phyloP scores from a whole-genome alignment of 83 land plant genomes.

The Thuja plicata region DNA sequence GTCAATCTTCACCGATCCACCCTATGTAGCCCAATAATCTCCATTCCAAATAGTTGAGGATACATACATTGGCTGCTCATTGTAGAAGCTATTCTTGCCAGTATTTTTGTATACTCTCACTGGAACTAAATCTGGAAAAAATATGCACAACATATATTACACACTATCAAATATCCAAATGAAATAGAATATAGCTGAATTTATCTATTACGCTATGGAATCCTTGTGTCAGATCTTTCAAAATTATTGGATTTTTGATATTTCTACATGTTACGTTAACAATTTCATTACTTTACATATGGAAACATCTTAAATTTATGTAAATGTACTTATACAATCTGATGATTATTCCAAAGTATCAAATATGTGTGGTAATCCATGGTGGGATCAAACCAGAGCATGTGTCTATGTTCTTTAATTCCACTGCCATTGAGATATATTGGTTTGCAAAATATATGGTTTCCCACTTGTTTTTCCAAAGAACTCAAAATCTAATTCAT shows the following conservation, averaged over 20 bases:
- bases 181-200: no score
- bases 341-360: slow-evolving; percentile 32
- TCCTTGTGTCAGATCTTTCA: no score
- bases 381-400: slow-evolving; percentile 30
- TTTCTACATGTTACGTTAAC: no score
- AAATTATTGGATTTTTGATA: no score
- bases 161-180: not conserved
- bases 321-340: slow-evolving; percentile 25
- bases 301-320: not conserved
- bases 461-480: slow-evolving; percentile 13
- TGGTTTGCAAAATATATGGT: slow-evolving; percentile 23
- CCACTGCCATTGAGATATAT: slow-evolving; percentile 17
- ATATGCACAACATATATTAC: not conserved
- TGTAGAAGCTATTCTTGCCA: not conserved
- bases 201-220: no score
- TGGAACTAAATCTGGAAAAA: not conserved
- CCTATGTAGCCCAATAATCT: not conserved
- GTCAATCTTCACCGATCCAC: slow-evolving; percentile 76
- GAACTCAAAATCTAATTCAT: slow-evolving; percentile 20
- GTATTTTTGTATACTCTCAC: not conserved
- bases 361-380: slow-evolving; percentile 33
- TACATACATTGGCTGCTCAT: not conserved
- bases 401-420: slow-evolving; percentile 9
- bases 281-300: no score
- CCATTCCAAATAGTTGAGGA: not conserved